phyloP scores from a whole-genome alignment of 2,329 filamentous ascomycete species.

The Aschersonia sp. region DNA sequence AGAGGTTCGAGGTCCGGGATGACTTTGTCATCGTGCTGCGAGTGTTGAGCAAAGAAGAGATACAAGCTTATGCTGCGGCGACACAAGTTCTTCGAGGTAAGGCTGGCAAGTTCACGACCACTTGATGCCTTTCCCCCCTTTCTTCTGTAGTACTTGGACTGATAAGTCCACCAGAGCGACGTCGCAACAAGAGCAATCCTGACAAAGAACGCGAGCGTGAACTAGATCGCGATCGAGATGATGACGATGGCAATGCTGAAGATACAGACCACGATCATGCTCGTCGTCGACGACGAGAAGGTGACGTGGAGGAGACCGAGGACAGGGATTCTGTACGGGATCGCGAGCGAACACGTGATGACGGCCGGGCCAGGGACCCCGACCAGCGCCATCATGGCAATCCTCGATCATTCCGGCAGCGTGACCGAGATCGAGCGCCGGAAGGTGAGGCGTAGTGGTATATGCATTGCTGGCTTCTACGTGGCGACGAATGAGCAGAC shows the following conservation, averaged over 20 bases:
- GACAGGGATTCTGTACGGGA: background rate
- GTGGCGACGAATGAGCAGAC: no score
- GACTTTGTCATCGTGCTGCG: constrained; percentile 88
- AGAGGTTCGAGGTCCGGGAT: constrained; percentile 81
- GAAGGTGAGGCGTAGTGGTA: background rate
- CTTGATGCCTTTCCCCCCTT: no score
- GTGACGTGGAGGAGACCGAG: constrained; percentile 6
- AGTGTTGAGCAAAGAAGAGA: constrained; percentile 77
- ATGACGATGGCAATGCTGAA: constrained; percentile 5
- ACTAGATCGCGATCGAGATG: constrained; percentile 1
- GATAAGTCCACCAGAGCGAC: constrained; percentile 11
- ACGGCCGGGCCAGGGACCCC: background rate
- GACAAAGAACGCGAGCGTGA: background rate
- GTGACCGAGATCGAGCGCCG: constrained; percentile 1
- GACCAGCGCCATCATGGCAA: constrained; percentile 6
- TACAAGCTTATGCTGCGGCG: constrained; percentile 69
- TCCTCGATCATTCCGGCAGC: constrained; percentile 8
- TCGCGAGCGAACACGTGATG: constrained; percentile 6
- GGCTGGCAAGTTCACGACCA: constrained; percentile 9
- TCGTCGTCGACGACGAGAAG: constrained; percentile 6
- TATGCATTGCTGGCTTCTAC: no score
- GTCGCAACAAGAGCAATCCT: constrained; percentile 15
- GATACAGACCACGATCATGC: constrained; percentile 9
- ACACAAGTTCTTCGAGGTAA: constrained; percentile 71
- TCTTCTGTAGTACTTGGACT: no score